Evolutionary conservation across 768 basidiomycete species (phyloP).

Genomic region (Termitomyces heimii): DNA sequence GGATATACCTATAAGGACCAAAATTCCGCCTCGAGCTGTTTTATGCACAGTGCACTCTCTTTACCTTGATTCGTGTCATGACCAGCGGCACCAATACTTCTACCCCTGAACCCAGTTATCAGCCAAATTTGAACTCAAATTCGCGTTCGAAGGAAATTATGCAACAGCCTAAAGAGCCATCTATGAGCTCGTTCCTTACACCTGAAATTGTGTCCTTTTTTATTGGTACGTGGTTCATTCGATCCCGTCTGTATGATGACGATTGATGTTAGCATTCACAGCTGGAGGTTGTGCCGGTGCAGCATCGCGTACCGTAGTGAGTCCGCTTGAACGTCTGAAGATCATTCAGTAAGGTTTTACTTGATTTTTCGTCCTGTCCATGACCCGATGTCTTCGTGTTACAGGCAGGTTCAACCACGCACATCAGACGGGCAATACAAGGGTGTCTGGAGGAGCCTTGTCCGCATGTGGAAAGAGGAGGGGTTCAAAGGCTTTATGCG

Average conservation of each 20-base stretch:
- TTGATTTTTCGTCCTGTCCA: slow-evolving; percentile 1
- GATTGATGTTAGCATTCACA: slow-evolving; percentile 15
- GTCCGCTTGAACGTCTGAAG: slow-evolving; percentile 88
- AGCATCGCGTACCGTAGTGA: slow-evolving; percentile 87
- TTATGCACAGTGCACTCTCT: slow-evolving; percentile 11
- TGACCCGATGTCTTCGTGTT: slow-evolving; percentile 1
- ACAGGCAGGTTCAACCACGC: slow-evolving; percentile 88
- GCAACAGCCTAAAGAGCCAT: slow-evolving; percentile 9
- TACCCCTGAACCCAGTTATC: slow-evolving; percentile 1
- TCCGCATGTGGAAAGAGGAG: slow-evolving; percentile 91
- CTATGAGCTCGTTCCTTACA: slow-evolving; percentile 18
- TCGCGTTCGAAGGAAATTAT: background rate
- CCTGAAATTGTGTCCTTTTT: slow-evolving; percentile 40
- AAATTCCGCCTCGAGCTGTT: slow-evolving; percentile 8
- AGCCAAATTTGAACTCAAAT: slow-evolving; percentile 3
- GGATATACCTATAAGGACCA: slow-evolving; percentile 4
- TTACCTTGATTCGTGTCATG: slow-evolving; percentile 7
- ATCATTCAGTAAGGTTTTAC: slow-evolving; percentile 79
- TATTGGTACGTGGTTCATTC: slow-evolving; percentile 24
- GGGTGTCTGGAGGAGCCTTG: slow-evolving; percentile 79
- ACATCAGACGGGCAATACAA: slow-evolving; percentile 62
- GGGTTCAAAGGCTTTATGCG: slow-evolving; percentile 92
- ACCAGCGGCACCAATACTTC: slow-evolving; percentile 8
- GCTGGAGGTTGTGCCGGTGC: slow-evolving; percentile 56
- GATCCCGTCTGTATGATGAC: background rate